These are phyloP conservation scores for Globisporangium perplexum DNA, from an alignment of 352 stramenopile genomes.

Conservation along the genomic window DNA sequence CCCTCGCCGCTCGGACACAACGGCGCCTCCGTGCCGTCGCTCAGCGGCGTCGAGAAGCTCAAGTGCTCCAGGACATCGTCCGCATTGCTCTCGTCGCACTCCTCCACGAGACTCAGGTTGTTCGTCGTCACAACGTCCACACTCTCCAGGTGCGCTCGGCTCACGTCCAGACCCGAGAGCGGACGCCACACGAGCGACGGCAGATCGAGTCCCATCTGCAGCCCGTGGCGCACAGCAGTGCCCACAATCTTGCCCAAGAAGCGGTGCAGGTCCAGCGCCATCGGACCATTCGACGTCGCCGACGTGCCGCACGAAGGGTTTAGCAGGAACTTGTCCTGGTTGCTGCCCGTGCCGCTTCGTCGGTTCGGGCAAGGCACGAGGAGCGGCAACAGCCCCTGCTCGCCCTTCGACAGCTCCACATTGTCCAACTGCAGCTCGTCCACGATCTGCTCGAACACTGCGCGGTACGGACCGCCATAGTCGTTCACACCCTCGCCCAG, in stretches of 20 bases:
- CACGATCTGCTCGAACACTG: slow-evolving; percentile 96
- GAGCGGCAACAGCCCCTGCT: slow-evolving; percentile 82
- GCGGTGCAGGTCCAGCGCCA: slow-evolving; percentile 91
- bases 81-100: slow-evolving; percentile 26
- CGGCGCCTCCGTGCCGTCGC: slow-evolving; percentile 69
- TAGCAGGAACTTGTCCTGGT: slow-evolving; percentile 91
- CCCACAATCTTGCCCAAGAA: slow-evolving; percentile 97
- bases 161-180: slow-evolving; percentile 74
- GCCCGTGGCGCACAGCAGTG: slow-evolving; percentile 92
- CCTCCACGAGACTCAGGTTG: slow-evolving; percentile 60
- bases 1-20: slow-evolving; percentile 67
- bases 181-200: slow-evolving; percentile 85
- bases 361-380: slow-evolving; percentile 89
- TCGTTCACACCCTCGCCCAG: slow-evolving; percentile 98
- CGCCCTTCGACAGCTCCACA: slow-evolving; percentile 77
- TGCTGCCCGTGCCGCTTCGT: slow-evolving; percentile 76
- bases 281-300: slow-evolving; percentile 75
- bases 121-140: slow-evolving; percentile 73
- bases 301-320: slow-evolving; percentile 81
- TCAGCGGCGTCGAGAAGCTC: slow-evolving; percentile 73
- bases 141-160: slow-evolving; percentile 66
- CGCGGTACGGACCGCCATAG: slow-evolving; percentile 97
- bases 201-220: slow-evolving; percentile 93
- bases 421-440: slow-evolving; percentile 93
- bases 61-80: slow-evolving; percentile 65